These are phyloP conservation scores for Hyaloscypha bicolor DNA, from an alignment of 495 filamentous ascomycete species.

Conservation along the genomic window DNA sequence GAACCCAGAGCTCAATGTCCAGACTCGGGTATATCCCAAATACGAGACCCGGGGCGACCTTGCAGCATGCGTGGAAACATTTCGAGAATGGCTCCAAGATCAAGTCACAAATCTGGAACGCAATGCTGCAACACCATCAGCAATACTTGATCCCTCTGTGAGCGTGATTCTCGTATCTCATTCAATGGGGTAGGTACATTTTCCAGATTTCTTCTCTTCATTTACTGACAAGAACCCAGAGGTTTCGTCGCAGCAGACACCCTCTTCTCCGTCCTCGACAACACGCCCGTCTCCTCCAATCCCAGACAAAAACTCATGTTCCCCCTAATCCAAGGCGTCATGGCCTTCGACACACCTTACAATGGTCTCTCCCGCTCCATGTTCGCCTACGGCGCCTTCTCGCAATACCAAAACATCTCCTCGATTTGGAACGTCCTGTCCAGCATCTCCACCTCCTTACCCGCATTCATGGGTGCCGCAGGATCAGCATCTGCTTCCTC, in stretches of 20 bases:
- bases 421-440: conserved; percentile 65
- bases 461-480: conserved; percentile 18
- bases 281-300: conserved; percentile 19
- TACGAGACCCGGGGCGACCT: conserved; percentile 92
- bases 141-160: conserved; percentile 83
- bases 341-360: conserved; percentile 93
- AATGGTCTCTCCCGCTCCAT: conserved; percentile 85
- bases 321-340: conserved; percentile 73
- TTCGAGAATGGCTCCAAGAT: conserved; percentile 90
- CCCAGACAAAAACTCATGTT: conserved; percentile 52
- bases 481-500: conserved; percentile 40
- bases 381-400: conserved; percentile 87
- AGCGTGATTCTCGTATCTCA: conserved; percentile 83
- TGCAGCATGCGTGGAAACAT: conserved; percentile 70
- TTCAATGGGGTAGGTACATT: conserved; percentile 68
- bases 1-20: conserved; percentile 71
- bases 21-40: conserved; percentile 76
- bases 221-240: conserved; percentile 14
- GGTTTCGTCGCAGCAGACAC: conserved; percentile 95
- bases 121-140: conserved; percentile 69
- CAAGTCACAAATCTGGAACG: conserved; percentile 92
- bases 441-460: conserved; percentile 37
- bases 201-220: background rate
- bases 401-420: conserved; percentile 73
- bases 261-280: conserved; percentile 54